phyloP scores from a whole-genome alignment of 768 basidiomycete genomes.

The Naganishia randhawae region DNA sequence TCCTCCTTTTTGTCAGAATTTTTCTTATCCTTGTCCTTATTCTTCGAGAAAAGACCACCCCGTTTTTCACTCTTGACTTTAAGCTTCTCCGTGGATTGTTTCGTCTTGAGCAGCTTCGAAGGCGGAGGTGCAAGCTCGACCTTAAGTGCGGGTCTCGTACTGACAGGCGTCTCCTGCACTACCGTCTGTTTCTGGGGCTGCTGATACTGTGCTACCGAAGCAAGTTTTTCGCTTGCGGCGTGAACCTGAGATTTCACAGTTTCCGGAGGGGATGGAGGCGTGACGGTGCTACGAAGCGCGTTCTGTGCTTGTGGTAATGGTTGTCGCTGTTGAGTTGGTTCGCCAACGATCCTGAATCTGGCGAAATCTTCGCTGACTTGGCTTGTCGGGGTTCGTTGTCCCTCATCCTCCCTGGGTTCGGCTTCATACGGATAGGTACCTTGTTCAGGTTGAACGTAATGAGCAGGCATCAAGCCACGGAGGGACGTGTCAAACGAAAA shows the following conservation, averaged over 20 bases:
- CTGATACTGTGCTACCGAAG: not conserved
- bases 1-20: slow-evolving; percentile 52
- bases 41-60: slow-evolving; percentile 30
- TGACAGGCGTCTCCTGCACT: not conserved
- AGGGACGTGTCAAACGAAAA: not conserved
- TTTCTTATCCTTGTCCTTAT: slow-evolving; percentile 34
- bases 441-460: not conserved
- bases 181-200: not conserved
- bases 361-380: slow-evolving; percentile 11
- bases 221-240: slow-evolving; percentile 9
- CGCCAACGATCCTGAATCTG: slow-evolving; percentile 14
- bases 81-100: slow-evolving; percentile 24
- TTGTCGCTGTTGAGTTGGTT: slow-evolving; percentile 6
- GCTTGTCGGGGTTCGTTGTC: slow-evolving; percentile 12
- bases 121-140: slow-evolving; percentile 16
- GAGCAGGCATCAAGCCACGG: not conserved
- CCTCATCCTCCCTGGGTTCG: slow-evolving; percentile 10
- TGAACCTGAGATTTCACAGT: slow-evolving; percentile 13
- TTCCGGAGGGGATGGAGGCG: slow-evolving; percentile 22
- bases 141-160: not conserved
- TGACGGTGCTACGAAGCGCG: too few species aligned
- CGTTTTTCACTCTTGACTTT: slow-evolving; percentile 40
- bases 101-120: slow-evolving; percentile 17
- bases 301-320: not conserved
- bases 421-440: not conserved